Evolutionary conservation across 306 rosid genomes (phyloP), one percentile per base, ranked within the genome.

Genomic region (Rosa chinensis): DNA sequence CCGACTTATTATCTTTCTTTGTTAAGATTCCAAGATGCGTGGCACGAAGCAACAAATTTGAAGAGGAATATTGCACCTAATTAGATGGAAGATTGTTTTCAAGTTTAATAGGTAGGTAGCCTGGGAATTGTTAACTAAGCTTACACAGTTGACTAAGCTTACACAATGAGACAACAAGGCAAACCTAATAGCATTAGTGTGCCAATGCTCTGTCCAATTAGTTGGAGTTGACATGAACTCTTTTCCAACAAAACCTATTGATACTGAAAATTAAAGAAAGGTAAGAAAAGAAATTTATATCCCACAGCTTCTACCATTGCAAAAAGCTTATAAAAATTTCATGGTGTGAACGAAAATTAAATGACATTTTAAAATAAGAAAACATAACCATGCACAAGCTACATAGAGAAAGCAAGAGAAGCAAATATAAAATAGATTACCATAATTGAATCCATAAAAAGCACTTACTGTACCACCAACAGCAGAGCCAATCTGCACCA

Each of bases 391-490:
- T 43, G 7, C 32, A 6, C 53, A 47, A 44, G 56, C 61, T 20
- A 42, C 20, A 5, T 11, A n/a, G 47, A 63, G 35, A 39, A 28
- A 14, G 70, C 32, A 6, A 78, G 69, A 28, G n/a, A 69, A 56
- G 50, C 35, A 50, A 6, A 20, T 13, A 8, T 6, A 35, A 23
- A 55, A 62, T 1, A 70, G 55, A 32, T 66, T 85, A 94, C 98
- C 97, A 56, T 87, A 89, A 85, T 94, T 92, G 86, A 94, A 94
- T 86, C 98, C 95, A 87, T 92, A 94, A 78, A 94, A 94, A 47
- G 96, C 97, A 92, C 97, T 92, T 64, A 94, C 66, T 13, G 87
- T 94, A 66, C 98, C 98, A 70, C 98, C 98, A 81, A 92, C 90
- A 13, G 93, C 98, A 79, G 98, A 94, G 69, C 98, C 95, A 87